Conservation (phyloP, 129 eudicot genomes). For the Lactuca saligna region DNA sequence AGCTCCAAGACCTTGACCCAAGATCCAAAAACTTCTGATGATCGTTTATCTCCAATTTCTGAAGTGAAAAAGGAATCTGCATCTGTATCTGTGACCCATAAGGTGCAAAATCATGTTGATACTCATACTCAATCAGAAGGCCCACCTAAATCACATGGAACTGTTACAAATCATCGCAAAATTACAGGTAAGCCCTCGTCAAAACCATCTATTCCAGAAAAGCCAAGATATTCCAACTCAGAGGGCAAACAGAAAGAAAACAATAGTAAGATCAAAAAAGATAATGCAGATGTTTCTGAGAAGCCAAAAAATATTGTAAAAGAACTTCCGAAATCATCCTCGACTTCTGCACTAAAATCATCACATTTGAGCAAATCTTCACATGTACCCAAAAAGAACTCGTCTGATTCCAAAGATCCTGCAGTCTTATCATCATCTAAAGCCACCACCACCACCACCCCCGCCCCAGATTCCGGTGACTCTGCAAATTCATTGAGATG, state of each 20-base stretch:
- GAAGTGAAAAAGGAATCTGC: constrained; percentile 30
- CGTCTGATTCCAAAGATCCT: constrained; percentile 60
- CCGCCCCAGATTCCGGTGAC: constrained; percentile 40
- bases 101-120: constrained; percentile 34
- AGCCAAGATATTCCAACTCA: constrained; percentile 15
- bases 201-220: constrained; percentile 50
- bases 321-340: constrained; percentile 50
- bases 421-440: constrained; percentile 41
- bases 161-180: constrained; percentile 46
- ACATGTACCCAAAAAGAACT: constrained; percentile 39
- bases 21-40: constrained; percentile 22
- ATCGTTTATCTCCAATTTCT: constrained; percentile 28
- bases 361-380: constrained; percentile 53
- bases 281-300: constrained; percentile 48
- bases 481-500: constrained; percentile 40
- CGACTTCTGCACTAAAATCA: constrained; percentile 43
- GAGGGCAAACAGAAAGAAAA: constrained; percentile 38
- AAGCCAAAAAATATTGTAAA: constrained; percentile 47
- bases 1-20: constrained; percentile 22
- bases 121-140: constrained; percentile 35
- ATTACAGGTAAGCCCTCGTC: constrained; percentile 51
- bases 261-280: constrained; percentile 42
- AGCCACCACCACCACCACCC: constrained; percentile 28
- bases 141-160: constrained; percentile 30
- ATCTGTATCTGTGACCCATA: constrained; percentile 12